Percentiles rank a stretch among this genome's conserved stretches.
These are phyloP conservation scores for Candida pseudoviswanathii DNA, from an alignment of 1,139 yeast genomes.

Conservation along the genomic window DNA sequence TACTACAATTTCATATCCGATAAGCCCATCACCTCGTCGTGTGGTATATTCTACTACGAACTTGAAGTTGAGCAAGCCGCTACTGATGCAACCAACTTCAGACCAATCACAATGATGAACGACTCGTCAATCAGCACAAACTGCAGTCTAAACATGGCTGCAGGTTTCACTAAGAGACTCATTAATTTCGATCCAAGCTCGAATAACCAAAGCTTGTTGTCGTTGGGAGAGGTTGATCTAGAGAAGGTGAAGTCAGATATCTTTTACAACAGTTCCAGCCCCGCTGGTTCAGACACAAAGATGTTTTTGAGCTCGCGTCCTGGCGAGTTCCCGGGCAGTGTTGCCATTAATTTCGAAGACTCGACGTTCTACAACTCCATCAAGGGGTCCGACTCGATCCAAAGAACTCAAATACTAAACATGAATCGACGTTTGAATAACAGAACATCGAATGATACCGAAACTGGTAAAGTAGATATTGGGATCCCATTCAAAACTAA, in stretches of 20 bases:
- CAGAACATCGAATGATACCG: slow-evolving; percentile 32
- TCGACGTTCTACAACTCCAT: slow-evolving; percentile 43
- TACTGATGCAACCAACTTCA: slow-evolving; percentile 32
- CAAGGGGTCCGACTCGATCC: slow-evolving; percentile 33
- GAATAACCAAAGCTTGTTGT: slow-evolving; percentile 7
- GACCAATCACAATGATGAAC: slow-evolving; percentile 35
- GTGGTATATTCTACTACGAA: slow-evolving; percentile 43
- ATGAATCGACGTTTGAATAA: slow-evolving; percentile 42
- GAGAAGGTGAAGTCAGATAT: slow-evolving; percentile 34
- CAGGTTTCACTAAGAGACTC: slow-evolving; percentile 39
- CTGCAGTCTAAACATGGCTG: slow-evolving; percentile 34
- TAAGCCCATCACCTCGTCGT: slow-evolving; percentile 31
- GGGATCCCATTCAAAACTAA: slow-evolving; percentile 40
- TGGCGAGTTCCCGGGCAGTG: slow-evolving; percentile 45
- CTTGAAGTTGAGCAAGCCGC: slow-evolving; percentile 35
- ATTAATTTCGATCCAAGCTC: slow-evolving; percentile 23
- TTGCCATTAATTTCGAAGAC: slow-evolving; percentile 46
- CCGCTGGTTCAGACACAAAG: slow-evolving; percentile 20
- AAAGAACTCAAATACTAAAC: slow-evolving; percentile 35
- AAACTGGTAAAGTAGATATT: slow-evolving; percentile 37
- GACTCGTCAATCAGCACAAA: slow-evolving; percentile 39
- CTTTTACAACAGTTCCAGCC: slow-evolving; percentile 20
- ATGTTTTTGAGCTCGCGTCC: slow-evolving; percentile 31
- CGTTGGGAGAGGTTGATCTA: slow-evolving; percentile 25
- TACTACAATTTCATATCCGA: slow-evolving; percentile 40